A percentile compares a stretch with the other conserved stretches of the same genome.
Evolutionary conservation across 352 stramenopile genomes (phyloP).

Genomic region (Globisporangium heterothallicum): DNA sequence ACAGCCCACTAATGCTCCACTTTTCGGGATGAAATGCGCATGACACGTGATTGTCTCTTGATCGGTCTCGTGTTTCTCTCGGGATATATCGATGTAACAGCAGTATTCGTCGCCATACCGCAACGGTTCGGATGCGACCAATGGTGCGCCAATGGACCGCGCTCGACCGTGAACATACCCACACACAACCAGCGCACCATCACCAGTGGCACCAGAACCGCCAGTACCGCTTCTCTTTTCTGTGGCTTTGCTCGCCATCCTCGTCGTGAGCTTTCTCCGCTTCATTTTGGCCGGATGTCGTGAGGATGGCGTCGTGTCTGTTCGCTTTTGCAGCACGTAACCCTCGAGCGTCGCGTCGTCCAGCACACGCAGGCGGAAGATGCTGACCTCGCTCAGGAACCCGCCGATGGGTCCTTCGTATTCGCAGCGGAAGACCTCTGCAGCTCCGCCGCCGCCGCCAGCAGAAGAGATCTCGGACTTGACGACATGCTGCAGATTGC

Average conservation of each 20-base stretch:
- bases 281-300: constrained; percentile 13
- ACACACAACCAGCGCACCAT: not conserved
- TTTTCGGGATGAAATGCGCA: constrained; percentile 21
- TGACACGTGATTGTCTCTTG: constrained; percentile 31
- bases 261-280: constrained; percentile 15
- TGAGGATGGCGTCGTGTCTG: not conserved
- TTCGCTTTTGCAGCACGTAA: constrained; percentile 19
- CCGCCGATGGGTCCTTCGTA: constrained; percentile 47
- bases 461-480: not conserved
- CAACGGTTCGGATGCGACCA: constrained; percentile 4
- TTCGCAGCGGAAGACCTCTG: constrained; percentile 27
- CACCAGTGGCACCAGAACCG: not conserved
- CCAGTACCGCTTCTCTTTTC: not conserved
- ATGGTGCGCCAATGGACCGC: constrained; percentile 7
- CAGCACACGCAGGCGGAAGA: constrained; percentile 37
- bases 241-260: not conserved
- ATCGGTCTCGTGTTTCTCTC: constrained; percentile 15
- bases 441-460: not conserved
- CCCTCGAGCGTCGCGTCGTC: constrained; percentile 31
- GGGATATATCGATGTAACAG: constrained; percentile 35
- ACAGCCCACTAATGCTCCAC: not conserved
- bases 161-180: constrained; percentile 15
- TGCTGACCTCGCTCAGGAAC: constrained; percentile 27
- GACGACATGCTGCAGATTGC: no score
- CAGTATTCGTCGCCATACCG: constrained; percentile 25